phyloP scores from a whole-genome alignment of 441 rosid genomes.

The Kokia cookei region DNA sequence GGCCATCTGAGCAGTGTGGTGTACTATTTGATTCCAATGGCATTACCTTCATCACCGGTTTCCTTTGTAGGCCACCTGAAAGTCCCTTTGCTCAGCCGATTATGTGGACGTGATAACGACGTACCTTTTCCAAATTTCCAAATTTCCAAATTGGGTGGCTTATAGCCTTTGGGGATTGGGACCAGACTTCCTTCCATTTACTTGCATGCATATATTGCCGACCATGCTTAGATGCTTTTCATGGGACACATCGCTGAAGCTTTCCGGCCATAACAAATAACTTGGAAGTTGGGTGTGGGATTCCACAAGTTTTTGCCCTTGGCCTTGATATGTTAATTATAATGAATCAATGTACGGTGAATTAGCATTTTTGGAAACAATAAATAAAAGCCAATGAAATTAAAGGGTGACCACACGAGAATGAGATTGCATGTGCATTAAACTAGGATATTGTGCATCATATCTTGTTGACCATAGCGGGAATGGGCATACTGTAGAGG shows the following conservation, averaged over 20 bases:
- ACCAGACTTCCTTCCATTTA: constrained; percentile 8
- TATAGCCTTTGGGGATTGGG: constrained; percentile 6
- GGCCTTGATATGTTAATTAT: too few species aligned
- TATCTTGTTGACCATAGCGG: background rate
- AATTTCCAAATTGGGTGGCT: constrained; percentile 26
- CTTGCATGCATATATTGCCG: background rate
- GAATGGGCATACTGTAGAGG: background rate
- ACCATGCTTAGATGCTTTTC: background rate
- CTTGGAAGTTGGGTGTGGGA: too few species aligned
- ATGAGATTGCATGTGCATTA: background rate
- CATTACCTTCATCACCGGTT: constrained; percentile 20
- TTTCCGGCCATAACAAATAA: too few species aligned
- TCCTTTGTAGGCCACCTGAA: constrained; percentile 25
- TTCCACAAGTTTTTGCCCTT: too few species aligned
- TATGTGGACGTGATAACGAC: constrained; percentile 20
- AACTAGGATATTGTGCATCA: background rate
- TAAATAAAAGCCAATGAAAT: background rate
- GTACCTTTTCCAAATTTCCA: constrained; percentile 1
- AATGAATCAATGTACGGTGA: background rate
- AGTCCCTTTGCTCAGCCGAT: constrained; percentile 7
- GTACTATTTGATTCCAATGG: constrained; percentile 1
- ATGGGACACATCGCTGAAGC: too few species aligned
- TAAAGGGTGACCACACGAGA: background rate
- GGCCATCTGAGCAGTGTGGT: constrained; percentile 4
- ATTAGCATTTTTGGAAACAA: background rate